Conservation (phyloP, 2,329 filamentous ascomycete genomes). For the Boeremia exigua region DNA sequence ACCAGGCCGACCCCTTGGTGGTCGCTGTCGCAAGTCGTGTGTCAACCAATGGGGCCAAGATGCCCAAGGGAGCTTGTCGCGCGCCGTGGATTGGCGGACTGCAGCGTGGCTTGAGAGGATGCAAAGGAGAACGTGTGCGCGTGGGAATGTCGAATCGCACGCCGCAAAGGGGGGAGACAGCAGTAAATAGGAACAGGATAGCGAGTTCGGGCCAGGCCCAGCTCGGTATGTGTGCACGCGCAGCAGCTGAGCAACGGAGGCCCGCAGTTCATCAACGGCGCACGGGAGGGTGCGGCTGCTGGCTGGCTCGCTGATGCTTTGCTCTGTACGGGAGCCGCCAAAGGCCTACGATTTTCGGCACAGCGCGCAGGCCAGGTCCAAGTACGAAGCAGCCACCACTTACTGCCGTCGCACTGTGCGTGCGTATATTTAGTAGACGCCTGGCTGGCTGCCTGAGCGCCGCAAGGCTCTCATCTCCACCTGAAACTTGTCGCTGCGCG, state of each 20-base stretch:
- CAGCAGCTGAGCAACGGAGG: constrained; percentile 21
- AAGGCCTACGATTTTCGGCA: constrained; percentile 3
- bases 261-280: constrained; percentile 22
- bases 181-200: constrained; percentile 5
- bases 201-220: constrained; percentile 25
- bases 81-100: constrained; percentile 27
- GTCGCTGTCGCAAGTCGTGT: constrained; percentile 11
- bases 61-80: constrained; percentile 32
- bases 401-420: constrained; percentile 17
- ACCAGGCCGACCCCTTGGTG: constrained; percentile 3
- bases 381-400: constrained; percentile 13
- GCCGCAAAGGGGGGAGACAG: constrained; percentile 1
- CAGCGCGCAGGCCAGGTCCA: constrained; percentile 13
- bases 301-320: background rate
- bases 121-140: constrained; percentile 4
- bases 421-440: constrained; percentile 14
- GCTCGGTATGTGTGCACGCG: constrained; percentile 27
- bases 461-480: constrained; percentile 11
- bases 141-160: constrained; percentile 6
- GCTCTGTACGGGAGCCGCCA: constrained; percentile 2
- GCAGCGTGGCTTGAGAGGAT: constrained; percentile 12
- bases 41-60: constrained; percentile 14
- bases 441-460: constrained; percentile 10
- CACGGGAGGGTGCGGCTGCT: constrained; percentile 1
- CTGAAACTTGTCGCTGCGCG: constrained; percentile 7